Base-by-base conservation (phyloP, 2,329 filamentous ascomycete genomes). In the Fusarium nematophilum region DNA sequence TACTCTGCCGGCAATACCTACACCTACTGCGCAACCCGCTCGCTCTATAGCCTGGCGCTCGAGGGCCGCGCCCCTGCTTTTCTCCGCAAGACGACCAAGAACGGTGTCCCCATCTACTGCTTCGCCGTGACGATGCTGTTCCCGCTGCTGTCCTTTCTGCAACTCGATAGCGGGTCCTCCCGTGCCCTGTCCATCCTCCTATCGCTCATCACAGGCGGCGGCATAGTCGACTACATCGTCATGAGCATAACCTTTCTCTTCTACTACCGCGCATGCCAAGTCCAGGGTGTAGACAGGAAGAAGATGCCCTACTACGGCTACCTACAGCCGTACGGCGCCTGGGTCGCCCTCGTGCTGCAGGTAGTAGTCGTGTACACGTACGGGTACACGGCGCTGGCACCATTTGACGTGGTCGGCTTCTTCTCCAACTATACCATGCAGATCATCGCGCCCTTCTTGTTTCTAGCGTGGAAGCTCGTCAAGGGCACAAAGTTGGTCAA, bases 191-290 rank as follows among this genome's bases (percentile, higher is more conserved):
- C 58, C 11, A 83, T 78, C 73, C 72, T 85, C 54, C 60, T 78
- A 39, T 78, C 75, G 43, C 71, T 84, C 3, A 75, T 81, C 38
- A 81, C 79, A 3, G 80, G 78, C 3, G 78, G 75, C n/a, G 77
- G 77, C 30, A 68, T 79, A 4, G 79, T 84, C 68, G 80, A 82
- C 69, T 84, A 80, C 67, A 77, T 84, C 57, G 74, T 79, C 61
- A 86, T 87, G 75, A 76, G 75, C 43, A 70, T 81, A 15, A 87
- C 83, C 8, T 87, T 85, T 70, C 75, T 87, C 56, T 80, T 75
- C 67, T 88, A 86, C 75, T 82, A 84, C 74, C 78, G 78, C 26
- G 85, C 85, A 5, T 76, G 76, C 64, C 76, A 81, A 64, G 81
- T 72, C 0, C 82, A 85, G 55, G 78, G 78, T 0, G 23, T 72